Conservation (phyloP, 768 basidiomycete genomes). For the Boletus bicolor region DNA sequence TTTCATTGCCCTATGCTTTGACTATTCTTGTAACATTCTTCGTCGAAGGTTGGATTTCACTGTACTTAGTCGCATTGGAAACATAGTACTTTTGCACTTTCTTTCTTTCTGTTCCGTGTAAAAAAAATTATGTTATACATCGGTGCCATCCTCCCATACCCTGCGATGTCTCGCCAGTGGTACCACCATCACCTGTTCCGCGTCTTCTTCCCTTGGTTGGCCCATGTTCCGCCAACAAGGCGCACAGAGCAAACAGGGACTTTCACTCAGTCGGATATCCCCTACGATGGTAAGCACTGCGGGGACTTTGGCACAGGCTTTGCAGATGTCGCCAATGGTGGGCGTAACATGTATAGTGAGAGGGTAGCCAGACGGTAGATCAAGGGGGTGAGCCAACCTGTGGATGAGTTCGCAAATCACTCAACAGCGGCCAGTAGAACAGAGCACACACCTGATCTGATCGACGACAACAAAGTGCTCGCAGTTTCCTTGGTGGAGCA, state of each 20-base stretch:
- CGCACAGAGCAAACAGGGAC: slow-evolving; percentile 68
- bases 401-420: slow-evolving; percentile 4
- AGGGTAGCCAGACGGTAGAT: slow-evolving; percentile 60
- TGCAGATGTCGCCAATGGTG: slow-evolving; percentile 57
- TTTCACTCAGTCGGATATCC: slow-evolving; percentile 74
- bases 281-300: slow-evolving; percentile 65
- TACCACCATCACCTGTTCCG: slow-evolving; percentile 44
- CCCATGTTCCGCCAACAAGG: slow-evolving; percentile 77
- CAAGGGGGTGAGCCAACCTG: slow-evolving; percentile 59
- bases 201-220: slow-evolving; percentile 38
- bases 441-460: slow-evolving; percentile 55
- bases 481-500: slow-evolving; percentile 77
- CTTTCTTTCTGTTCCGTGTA: too few species aligned
- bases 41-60: neutral
- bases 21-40: slow-evolving; percentile 9
- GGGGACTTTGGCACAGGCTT: slow-evolving; percentile 66
- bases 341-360: slow-evolving; percentile 66
- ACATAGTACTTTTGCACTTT: neutral
- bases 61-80: slow-evolving; percentile 1
- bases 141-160: slow-evolving; percentile 14
- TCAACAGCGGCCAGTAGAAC: neutral
- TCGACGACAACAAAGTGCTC: slow-evolving; percentile 77
- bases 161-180: slow-evolving; percentile 47
- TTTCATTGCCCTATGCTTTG: slow-evolving; percentile 1
- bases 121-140: neutral